Percentiles rank a stretch among this genome's conserved stretches.
These are phyloP conservation scores for Pseudotsuga menziesii DNA, from an alignment of 75 land plant species.

Conservation along the genomic window DNA sequence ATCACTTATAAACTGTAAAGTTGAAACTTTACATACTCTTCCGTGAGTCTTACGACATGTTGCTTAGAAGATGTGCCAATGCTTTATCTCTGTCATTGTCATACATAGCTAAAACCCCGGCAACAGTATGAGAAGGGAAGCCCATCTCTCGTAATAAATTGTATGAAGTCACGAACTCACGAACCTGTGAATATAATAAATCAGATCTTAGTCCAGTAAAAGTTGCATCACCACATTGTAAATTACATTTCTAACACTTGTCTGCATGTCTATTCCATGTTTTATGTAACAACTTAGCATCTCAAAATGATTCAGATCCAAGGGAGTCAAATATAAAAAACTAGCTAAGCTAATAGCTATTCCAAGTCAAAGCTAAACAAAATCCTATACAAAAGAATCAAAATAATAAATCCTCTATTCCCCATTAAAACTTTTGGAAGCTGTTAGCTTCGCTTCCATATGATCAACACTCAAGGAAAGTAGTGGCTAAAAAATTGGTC, in stretches of 20 bases:
- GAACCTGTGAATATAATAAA: constrained; percentile 40
- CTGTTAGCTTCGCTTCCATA: too few species aligned
- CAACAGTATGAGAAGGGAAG: constrained; percentile 64
- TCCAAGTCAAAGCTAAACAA: background rate
- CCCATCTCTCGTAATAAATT: constrained; percentile 85
- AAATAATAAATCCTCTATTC: background rate
- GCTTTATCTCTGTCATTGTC: constrained; percentile 93
- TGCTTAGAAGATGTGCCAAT: constrained; percentile 51
- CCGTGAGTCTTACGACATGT: background rate
- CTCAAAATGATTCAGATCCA: too few species aligned
- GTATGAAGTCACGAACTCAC: constrained; percentile 67
- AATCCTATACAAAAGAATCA: background rate
- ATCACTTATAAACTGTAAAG: background rate
- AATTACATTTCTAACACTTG: too few species aligned
- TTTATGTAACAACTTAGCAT: too few species aligned
- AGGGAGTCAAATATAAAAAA: background rate
- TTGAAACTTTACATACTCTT: background rate
- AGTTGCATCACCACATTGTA: too few species aligned
- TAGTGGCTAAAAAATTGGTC: too few species aligned
- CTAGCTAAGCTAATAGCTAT: background rate
- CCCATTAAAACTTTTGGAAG: too few species aligned
- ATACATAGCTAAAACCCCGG: constrained; percentile 71
- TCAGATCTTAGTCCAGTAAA: too few species aligned
- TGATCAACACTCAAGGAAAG: too few species aligned
- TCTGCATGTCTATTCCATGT: too few species aligned